Percentiles rank a stretch among this genome's conserved stretches.
Conservation (phyloP, 257 asterid genomes). For the Striga asiatica region DNA sequence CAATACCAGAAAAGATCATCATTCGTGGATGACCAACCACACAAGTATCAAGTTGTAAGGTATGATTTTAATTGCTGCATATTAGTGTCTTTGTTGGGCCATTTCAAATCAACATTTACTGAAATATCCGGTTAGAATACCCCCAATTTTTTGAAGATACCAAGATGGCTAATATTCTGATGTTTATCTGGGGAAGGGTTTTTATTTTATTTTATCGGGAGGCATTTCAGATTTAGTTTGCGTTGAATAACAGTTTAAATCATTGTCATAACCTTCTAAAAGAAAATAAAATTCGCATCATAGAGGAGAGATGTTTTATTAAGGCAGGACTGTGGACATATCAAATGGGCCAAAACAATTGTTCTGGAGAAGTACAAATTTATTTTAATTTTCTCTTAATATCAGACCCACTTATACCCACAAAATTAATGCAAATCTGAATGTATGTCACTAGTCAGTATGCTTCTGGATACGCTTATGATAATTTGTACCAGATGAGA, state of each 20-base stretch:
- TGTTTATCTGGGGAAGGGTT: not conserved
- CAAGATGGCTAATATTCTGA: not conserved
- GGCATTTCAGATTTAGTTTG: not conserved
- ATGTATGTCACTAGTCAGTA: too few species aligned
- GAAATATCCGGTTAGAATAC: too few species aligned
- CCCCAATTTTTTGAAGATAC: not conserved
- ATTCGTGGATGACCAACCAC: slow-evolving; percentile 25
- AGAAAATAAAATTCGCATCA: too few species aligned
- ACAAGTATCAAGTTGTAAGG: slow-evolving; percentile 39
- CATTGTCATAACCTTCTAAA: too few species aligned
- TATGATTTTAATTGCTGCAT: slow-evolving; percentile 14
- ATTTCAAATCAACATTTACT: too few species aligned
- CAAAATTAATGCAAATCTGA: too few species aligned
- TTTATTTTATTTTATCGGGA: not conserved
- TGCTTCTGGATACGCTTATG: not conserved
- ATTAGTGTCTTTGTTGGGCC: not conserved
- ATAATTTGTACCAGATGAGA: not conserved
- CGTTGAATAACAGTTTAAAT: not conserved
- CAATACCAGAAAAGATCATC: slow-evolving; percentile 34
- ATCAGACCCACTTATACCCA: too few species aligned
- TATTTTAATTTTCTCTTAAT: not conserved
- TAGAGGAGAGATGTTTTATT: too few species aligned
- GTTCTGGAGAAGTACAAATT: not conserved
- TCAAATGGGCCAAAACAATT: too few species aligned
- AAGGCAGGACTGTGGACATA: too few species aligned